Evolutionary conservation across 768 basidiomycete species (phyloP), one percentile per base, ranked within the genome.

Genomic region (Serendipita sp.): DNA sequence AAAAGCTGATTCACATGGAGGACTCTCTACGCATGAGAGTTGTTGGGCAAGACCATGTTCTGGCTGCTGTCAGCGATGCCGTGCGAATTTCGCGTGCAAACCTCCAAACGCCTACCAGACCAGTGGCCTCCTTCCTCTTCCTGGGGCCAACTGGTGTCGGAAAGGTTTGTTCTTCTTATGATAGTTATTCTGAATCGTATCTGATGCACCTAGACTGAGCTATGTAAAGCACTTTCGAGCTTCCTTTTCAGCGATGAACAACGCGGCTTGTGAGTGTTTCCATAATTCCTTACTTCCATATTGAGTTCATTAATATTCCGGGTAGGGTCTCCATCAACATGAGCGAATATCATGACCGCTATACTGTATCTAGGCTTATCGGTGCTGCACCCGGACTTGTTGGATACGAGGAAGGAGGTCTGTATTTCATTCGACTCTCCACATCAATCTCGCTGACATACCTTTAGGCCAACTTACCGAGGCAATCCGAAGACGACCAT

Each of bases 281-380:
- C 23, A 23, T 30, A n/a, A 1, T 13, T 41, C 38, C 13, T 1
- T 60, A 11, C 60, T 35, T 18, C 5, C 13, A 2, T 41, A 41
- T 5, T 7, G 13, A 41, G 1, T 5, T 41, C 1, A 41, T 13
- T 41, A 41, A n/a, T 16, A 58, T 68, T 52, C 28, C 11, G 5
- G 16, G 7, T 66, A 89, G 87, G 64, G 91, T 93, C 68, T 89
- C 86, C 66, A 91, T 95, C 71, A 94, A 96, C 69, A 93, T 95
- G 91, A 88, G 89, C n/a, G 90, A 96, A 81, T 96, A 88, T 70
- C 89, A 91, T 62, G 93, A 94, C 68, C 83, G 92, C 64, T 91
- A 97, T 71, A 91, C 91, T 0, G 86, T 97, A 63, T 90, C 91
- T 0, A 80, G 92, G 3, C 77, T 97, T 28, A 91, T 97, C 63